These are phyloP conservation scores for Saksenaea vasiformis DNA, from an alignment of 371 early-diverging fungal species.

Conservation along the genomic window DNA sequence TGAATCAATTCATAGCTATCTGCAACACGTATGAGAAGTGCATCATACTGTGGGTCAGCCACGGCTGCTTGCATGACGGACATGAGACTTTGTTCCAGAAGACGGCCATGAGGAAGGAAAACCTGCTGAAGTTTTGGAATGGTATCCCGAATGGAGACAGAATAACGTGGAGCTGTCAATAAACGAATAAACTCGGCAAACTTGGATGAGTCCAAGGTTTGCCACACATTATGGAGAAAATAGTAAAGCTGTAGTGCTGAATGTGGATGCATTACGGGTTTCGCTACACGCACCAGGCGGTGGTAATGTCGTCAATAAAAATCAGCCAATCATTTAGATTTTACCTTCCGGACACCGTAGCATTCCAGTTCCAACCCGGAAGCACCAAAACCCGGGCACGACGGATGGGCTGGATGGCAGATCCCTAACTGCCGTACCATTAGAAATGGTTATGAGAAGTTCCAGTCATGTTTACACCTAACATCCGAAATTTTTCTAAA, in stretches of 20 bases:
- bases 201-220: neutral
- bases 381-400: no score
- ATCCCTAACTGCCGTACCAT: no score
- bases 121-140: neutral
- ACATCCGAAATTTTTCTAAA: no score
- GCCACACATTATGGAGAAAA: conserved; percentile 1
- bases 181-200: neutral
- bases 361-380: no score
- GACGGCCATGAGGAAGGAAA: neutral
- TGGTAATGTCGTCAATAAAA: no score
- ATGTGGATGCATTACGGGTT: neutral
- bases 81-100: neutral
- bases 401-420: no score
- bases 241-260: neutral
- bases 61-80: neutral
- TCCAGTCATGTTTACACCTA: no score
- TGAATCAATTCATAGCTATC: conserved; percentile 12
- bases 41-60: conserved; percentile 5
- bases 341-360: no score
- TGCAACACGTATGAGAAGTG: conserved; percentile 5
- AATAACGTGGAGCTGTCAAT: neutral
- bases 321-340: no score
- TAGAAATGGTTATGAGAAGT: no score
- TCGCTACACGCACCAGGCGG: no score
- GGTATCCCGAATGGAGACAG: neutral